Evolutionary conservation across 805 yeast genomes (phyloP), one percentile per base, ranked within the genome.

Genomic region (Hanseniaspora guilliermondii): DNA sequence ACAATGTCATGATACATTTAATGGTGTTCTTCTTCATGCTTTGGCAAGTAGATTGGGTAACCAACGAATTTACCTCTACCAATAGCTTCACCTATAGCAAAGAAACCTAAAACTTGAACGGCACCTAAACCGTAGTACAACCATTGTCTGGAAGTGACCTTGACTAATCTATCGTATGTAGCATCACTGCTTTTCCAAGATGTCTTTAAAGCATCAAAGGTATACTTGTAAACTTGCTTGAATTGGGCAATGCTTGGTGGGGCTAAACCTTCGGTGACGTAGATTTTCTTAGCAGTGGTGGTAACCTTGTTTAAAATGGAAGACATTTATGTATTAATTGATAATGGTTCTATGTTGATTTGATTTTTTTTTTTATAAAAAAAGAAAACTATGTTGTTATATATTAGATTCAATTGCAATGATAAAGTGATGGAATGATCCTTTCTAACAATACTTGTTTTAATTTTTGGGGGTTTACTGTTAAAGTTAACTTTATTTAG

Each of bases 21-120:
- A 49, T 45, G 58, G 55, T 61, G 62, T 49, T 49, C 47, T 45
- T 49, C 60, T 14, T 49, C 59, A 55, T 65, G 69, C 57, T 67
- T 67, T 56, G 70, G 64, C 59, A 69, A 62, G 59, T 70, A 77
- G 41, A 49, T 49, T 49, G 53, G 53, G 79, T 93, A 91, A 62
- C 97, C 96, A 65, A 88, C 85, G 58, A 93, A 63, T 65, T 85
- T 80, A 76, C 97, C 85, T 77, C 97, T 87, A 66, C 98, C 98
- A 65, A 93, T 77, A 62, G 89, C 80, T 77, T 93, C 98, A 68
- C 98, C 98, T 47, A 91, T 76, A 27, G 97, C 80, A 73, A 88
- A 93, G 68, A 89, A 77, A 60, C 97, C 98, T 60, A 86, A 74
- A 55, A 91, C 72, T 74, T 93, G 98, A 61, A 88, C 72, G 61